A percentile compares a stretch with the other conserved stretches of the same genome.
Evolutionary conservation across 1,284 basidiomycete genomes (phyloP).

Genomic region (Gymnopus androsaceus): DNA sequence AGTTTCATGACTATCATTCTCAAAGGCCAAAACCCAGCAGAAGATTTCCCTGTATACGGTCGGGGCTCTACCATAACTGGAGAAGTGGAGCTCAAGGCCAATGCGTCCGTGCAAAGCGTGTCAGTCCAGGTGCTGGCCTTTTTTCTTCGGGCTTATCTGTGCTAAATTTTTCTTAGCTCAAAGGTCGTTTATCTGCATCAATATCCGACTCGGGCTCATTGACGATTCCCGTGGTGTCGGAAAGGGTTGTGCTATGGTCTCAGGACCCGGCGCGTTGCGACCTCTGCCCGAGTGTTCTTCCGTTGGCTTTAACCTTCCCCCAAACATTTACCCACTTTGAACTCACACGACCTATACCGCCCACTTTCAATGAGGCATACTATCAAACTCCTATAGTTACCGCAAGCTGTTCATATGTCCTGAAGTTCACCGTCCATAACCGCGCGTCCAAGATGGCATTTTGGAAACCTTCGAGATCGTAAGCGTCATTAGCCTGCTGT

Average conservation of each 20-base stretch:
- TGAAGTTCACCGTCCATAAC: constrained; percentile 36
- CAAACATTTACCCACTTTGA: constrained; percentile 33
- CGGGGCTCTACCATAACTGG: constrained; percentile 32
- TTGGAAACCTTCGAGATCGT: constrained; percentile 37
- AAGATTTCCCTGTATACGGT: constrained; percentile 33
- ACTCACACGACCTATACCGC: constrained; percentile 37
- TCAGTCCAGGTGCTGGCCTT: constrained; percentile 34
- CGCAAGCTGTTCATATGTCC: constrained; percentile 35
- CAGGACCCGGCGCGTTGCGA: constrained; percentile 17
- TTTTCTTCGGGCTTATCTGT: neutral
- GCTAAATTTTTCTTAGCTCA: constrained; percentile 32
- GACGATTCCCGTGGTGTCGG: constrained; percentile 29
- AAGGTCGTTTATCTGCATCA: constrained; percentile 40
- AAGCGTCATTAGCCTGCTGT: constrained; percentile 15
- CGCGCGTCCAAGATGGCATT: constrained; percentile 29
- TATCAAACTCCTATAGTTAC: constrained; percentile 37
- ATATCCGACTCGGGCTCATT: constrained; percentile 36
- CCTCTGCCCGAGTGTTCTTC: constrained; percentile 40
- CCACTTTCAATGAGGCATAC: constrained; percentile 40
- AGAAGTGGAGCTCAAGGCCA: constrained; percentile 32
- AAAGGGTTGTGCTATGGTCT: constrained; percentile 34
- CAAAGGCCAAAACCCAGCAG: constrained; percentile 32
- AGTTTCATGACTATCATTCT: constrained; percentile 35
- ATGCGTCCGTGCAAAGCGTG: constrained; percentile 31
- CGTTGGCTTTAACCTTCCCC: constrained; percentile 44